These are phyloP conservation scores for Sarocladium kiliense DNA, from an alignment of 2,329 filamentous ascomycete species.

Conservation along the genomic window DNA sequence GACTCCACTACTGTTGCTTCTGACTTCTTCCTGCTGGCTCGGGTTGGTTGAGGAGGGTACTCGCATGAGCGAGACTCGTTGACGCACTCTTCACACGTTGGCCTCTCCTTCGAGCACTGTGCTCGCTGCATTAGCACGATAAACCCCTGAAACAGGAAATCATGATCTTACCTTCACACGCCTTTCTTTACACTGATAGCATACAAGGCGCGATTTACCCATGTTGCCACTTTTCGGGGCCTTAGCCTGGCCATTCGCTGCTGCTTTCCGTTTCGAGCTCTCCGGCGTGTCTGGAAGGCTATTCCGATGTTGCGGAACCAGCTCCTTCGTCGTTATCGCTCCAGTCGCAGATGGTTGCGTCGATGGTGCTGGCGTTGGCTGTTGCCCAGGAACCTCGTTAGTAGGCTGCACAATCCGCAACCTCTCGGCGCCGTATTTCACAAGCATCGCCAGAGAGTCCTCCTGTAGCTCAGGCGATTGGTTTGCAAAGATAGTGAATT, in stretches of 20 bases:
- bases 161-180: conserved; percentile 30
- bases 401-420: conserved; percentile 52
- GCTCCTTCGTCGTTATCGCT: conserved; percentile 25
- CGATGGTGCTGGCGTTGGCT: conserved; percentile 16
- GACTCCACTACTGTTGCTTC: conserved; percentile 14
- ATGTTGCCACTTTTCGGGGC: conserved; percentile 15
- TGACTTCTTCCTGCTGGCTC: conserved; percentile 18
- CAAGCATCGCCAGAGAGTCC: conserved; percentile 51
- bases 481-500: conserved; percentile 56
- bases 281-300: conserved; percentile 11
- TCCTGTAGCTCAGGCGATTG: conserved; percentile 51
- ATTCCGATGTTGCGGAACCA: conserved; percentile 20
- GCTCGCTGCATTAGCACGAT: background rate
- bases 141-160: background rate
- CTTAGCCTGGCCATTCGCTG: conserved; percentile 8
- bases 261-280: conserved; percentile 3
- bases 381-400: conserved; percentile 24
- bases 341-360: conserved; percentile 18
- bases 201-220: conserved; percentile 28
- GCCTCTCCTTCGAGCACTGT: conserved; percentile 36
- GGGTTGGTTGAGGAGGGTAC: conserved; percentile 28
- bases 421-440: conserved; percentile 51
- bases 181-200: conserved; percentile 29
- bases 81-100: conserved; percentile 33
- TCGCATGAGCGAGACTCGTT: conserved; percentile 27